Conservation (phyloP, 2,329 filamentous ascomycete genomes). For the Trichoderma breve region DNA sequence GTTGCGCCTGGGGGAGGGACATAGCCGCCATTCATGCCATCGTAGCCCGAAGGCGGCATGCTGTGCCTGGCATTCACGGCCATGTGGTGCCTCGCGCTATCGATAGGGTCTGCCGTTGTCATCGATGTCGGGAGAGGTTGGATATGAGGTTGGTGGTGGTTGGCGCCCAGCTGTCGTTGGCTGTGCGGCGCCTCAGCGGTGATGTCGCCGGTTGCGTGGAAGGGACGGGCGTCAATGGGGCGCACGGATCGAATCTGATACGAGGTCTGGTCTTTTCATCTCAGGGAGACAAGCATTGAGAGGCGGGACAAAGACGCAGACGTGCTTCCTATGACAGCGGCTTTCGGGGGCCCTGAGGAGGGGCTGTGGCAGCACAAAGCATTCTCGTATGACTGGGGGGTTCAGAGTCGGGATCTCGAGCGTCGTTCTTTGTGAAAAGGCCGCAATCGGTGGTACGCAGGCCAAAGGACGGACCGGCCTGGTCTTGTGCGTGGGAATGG, state of each 20-base stretch:
- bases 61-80: conserved; percentile 33
- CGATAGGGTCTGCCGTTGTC: conserved; percentile 22
- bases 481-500: background rate
- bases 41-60: conserved; percentile 30
- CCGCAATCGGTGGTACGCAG: background rate
- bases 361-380: conserved; percentile 18
- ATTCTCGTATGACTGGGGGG: conserved; percentile 14
- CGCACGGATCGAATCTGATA: background rate
- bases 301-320: background rate
- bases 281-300: conserved; percentile 12
- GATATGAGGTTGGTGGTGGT: background rate
- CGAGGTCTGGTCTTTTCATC: conserved; percentile 11
- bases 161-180: background rate
- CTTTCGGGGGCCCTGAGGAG: conserved; percentile 16
- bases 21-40: conserved; percentile 30
- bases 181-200: conserved; percentile 1
- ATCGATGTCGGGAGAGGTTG: conserved; percentile 3
- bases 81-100: conserved; percentile 31
- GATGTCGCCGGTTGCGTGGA: background rate
- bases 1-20: conserved; percentile 26
- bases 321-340: conserved; percentile 6
- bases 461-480: background rate
- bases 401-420: background rate
- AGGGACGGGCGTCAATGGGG: background rate
- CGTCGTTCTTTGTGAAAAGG: background rate